Percentiles rank a stretch among this genome's conserved stretches.
phyloP scores from a whole-genome alignment of 139 green algal genomes.

The Tetradesmus lagerheimii region DNA sequence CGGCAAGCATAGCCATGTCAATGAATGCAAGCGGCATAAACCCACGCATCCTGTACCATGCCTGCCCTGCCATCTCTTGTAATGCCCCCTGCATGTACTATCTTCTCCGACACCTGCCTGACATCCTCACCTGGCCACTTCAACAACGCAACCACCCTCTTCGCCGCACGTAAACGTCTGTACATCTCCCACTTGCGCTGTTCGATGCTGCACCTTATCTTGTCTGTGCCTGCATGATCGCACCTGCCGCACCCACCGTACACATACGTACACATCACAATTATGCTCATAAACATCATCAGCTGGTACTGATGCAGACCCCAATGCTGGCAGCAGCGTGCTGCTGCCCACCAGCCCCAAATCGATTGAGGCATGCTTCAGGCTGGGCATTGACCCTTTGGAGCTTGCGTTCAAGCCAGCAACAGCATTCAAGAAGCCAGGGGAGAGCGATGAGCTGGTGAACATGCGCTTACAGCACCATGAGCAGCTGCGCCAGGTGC shows the following conservation, averaged over 20 bases:
- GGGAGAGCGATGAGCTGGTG: constrained; percentile 70
- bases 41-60: too few species aligned
- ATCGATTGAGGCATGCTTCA: constrained; percentile 87
- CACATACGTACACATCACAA: not conserved
- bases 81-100: not conserved
- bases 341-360: constrained; percentile 81
- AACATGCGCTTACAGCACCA: constrained; percentile 77
- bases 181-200: not conserved
- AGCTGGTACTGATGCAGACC: constrained; percentile 56
- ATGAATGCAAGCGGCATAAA: too few species aligned
- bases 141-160: not conserved
- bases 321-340: constrained; percentile 47
- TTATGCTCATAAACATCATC: not conserved
- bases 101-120: not conserved
- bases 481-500: constrained; percentile 77
- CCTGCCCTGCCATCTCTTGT: not conserved
- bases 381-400: constrained; percentile 85
- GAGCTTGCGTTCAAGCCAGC: constrained; percentile 77
- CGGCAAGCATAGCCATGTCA: too few species aligned
- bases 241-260: not conserved
- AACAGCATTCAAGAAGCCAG: constrained; percentile 65
- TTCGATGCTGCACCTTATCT: not conserved
- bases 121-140: not conserved
- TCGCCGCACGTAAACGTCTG: not conserved
- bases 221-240: not conserved